Evolutionary conservation across 1,139 yeast species (phyloP).

Genomic region (Blastobotrys elegans): DNA sequence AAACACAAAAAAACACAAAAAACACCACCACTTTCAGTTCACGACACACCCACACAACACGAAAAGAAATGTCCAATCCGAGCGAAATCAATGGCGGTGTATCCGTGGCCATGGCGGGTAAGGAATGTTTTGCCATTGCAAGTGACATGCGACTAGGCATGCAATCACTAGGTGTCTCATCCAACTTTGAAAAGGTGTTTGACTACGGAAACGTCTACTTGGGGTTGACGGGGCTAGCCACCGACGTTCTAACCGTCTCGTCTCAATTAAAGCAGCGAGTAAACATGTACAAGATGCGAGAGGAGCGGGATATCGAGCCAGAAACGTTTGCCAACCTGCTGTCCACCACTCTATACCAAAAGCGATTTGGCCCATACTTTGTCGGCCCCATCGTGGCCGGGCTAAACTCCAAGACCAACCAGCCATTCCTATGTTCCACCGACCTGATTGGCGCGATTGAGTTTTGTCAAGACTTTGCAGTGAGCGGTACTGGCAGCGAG

Average conservation of each 20-base stretch:
- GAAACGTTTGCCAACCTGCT: constrained; percentile 89
- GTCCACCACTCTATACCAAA: constrained; percentile 82
- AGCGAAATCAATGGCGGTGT: constrained; percentile 60
- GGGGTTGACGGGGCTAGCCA: constrained; percentile 92
- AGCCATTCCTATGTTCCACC: constrained; percentile 93
- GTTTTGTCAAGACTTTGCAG: constrained; percentile 90
- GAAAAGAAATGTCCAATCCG: constrained; percentile 30
- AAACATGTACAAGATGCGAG: constrained; percentile 83
- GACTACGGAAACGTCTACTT: constrained; percentile 78
- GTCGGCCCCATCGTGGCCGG: constrained; percentile 98
- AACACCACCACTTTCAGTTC: not conserved
- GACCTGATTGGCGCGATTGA: constrained; percentile 97
- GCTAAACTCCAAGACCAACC: constrained; percentile 66
- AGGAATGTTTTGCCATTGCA: constrained; percentile 97
- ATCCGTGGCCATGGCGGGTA: constrained; percentile 98
- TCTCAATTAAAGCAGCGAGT: constrained; percentile 81
- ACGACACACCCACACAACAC: not conserved
- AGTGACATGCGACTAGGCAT: constrained; percentile 90
- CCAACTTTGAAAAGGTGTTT: constrained; percentile 89
- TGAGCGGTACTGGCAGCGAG: constrained; percentile 94
- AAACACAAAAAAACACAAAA: not conserved
- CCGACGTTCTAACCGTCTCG: constrained; percentile 82
- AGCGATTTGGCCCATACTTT: constrained; percentile 91
- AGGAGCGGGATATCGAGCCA: constrained; percentile 90
- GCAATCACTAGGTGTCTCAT: constrained; percentile 88